Conservation (phyloP, 2,329 filamentous ascomycete species). For the Raffaelea arxii region DNA sequence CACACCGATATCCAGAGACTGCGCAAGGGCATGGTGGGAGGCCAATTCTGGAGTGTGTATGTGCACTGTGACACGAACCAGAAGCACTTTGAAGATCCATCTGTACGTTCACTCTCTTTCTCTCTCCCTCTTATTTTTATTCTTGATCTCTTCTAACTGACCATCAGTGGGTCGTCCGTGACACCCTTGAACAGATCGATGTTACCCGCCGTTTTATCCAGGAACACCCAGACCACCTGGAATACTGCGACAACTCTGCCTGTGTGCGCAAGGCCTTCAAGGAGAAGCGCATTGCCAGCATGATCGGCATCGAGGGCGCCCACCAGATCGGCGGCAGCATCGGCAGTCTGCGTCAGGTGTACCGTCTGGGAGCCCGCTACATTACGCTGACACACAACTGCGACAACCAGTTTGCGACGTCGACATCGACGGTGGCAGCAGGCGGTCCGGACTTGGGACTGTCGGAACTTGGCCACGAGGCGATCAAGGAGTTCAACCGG, state of each 20-base stretch:
- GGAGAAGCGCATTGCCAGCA: no score
- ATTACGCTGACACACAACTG: constrained; percentile 26
- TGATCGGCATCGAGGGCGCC: no score
- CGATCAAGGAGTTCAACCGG: constrained; percentile 20
- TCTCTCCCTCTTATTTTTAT: no score
- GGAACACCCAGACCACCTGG: constrained; percentile 13
- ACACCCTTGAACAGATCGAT: constrained; percentile 24
- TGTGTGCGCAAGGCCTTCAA: no score
- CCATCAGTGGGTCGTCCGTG: constrained; percentile 5
- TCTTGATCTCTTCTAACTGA: background rate
- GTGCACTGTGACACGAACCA: constrained; percentile 17
- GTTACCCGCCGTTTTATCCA: constrained; percentile 19
- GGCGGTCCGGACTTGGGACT: constrained; percentile 13
- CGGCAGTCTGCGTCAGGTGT: no score
- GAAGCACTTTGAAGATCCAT: constrained; percentile 16
- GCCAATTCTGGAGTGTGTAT: constrained; percentile 15
- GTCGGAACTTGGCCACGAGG: constrained; percentile 12
- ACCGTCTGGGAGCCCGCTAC: constrained; percentile 22
- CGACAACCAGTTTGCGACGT: constrained; percentile 21
- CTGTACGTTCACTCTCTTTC: constrained; percentile 9
- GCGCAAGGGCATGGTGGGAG: no score
- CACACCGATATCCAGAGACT: background rate
- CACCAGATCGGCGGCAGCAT: no score
- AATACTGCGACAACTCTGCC: no score
- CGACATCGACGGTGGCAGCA: constrained; percentile 19